Percentiles rank a stretch among this genome's conserved stretches.
Evolutionary conservation across 163 green algal genomes (phyloP).

Genomic region (Scenedesmus sp.): DNA sequence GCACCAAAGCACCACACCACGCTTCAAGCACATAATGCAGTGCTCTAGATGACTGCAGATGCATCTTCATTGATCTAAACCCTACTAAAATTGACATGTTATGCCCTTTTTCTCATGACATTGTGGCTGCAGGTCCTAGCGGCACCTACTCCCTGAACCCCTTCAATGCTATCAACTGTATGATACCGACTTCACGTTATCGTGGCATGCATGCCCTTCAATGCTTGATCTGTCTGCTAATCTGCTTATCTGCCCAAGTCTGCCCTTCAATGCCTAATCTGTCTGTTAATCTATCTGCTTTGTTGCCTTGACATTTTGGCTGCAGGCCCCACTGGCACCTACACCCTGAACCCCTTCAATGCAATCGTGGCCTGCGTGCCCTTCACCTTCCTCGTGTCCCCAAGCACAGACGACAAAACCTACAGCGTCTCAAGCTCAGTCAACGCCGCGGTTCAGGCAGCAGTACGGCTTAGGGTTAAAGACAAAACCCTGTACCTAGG

Average conservation of each 20-base stretch:
- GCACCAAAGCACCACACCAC: too few relatives aligned
- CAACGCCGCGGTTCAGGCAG: neutral
- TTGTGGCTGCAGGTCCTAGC: too few relatives aligned
- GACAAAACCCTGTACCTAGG: conserved; percentile 17
- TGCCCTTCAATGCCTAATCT: too few relatives aligned
- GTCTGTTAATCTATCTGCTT: neutral
- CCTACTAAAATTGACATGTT: too few relatives aligned
- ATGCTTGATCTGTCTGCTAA: too few relatives aligned
- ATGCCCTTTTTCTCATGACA: too few relatives aligned
- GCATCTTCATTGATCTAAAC: too few relatives aligned
- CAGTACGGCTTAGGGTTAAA: neutral
- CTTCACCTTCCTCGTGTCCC: conserved; percentile 10
- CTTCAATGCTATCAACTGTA: neutral
- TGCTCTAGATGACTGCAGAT: too few relatives aligned
- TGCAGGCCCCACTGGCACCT: neutral
- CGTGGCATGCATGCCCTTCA: too few relatives aligned
- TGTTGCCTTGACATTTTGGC: neutral
- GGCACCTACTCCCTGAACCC: neutral
- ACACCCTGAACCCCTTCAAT: conserved; percentile 1
- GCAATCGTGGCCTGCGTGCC: conserved; percentile 10
- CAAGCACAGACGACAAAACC: neutral
- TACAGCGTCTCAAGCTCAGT: neutral
- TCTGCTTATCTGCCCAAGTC: neutral
- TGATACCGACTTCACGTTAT: too few relatives aligned
- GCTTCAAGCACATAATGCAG: too few relatives aligned